Base-by-base conservation (phyloP, 2,329 filamentous ascomycete genomes). In the Chrysoporthe cubensis region DNA sequence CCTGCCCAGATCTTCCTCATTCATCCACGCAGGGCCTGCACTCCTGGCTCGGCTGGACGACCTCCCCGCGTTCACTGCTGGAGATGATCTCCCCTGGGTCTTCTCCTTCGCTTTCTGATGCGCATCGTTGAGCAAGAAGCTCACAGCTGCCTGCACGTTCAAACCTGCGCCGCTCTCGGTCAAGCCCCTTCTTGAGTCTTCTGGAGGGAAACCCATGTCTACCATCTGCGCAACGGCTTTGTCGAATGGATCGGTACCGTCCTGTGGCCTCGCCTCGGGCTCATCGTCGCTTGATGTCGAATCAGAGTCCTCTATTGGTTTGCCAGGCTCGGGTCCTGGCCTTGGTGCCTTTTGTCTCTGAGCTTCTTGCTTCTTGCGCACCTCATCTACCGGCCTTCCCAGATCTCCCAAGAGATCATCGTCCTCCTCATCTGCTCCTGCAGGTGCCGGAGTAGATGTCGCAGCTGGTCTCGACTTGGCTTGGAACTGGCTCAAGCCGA, bases 181-280 rank as follows among this genome's bases (percentile, higher is more conserved):
- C 52, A 99, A 80, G 5, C 94, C 96, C 70, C 90, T 85, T 65
- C 87, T 86, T n/a, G 96, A 91, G 74, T 94, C 93, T 68, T 97
- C 92, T 0, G 89, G 86, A 0, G 93, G 89, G 73, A 99, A 99
- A 0, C 96, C 96, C 88, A 98, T 98, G 72, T 97, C 95, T 3
- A 97, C 89, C 37, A 99, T 82, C 76, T 98, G 93, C 11, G 92
- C 93, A 37, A 98, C 87, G 11, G 94, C 92, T 72, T 87, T 88
- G 75, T 97, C 93, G 67, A 91, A 89, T 1, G 87, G 88, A 73
- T 93, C 90, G 46, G 87, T 69, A 40, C 74, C 54, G 13, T 34
- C 80, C 71, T 69, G 82, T 78, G 72, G 78, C 65, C 70, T 69
- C 72, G 44, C 71, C 68, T 74, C 74, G 7, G 43, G 32, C 18